Evolutionary conservation across 2,329 filamentous ascomycete species (phyloP), one percentile per base, ranked within the genome.

Genomic region (Magnaporthiopsis poae): DNA sequence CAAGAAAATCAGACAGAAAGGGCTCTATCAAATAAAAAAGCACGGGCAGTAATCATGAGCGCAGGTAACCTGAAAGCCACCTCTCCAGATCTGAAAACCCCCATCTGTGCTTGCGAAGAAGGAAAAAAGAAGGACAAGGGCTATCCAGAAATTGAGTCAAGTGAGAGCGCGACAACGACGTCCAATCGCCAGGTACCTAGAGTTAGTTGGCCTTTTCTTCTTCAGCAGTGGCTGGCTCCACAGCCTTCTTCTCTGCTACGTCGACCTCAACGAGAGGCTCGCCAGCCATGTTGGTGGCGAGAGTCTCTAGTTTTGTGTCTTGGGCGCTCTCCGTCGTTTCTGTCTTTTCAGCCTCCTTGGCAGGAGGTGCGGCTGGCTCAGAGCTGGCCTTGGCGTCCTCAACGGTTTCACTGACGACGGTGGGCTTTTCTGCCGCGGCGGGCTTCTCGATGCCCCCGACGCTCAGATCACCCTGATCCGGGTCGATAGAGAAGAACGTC

Each of bases 401-500:
- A 21, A 56, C 63, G 66, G 21, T 61, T 70, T 69, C 8, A 35
- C 31, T 61, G 7, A 27, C 5, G 27, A 27, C 2, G 60, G 31
- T 12, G 31, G 9, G n/a, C 63, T 64, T 35, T 4, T 25, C 63
- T 29, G 25, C 46, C 25, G 29, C 18, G 11, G 18, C 61, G 63
- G 68, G 39, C 31, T 66, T 68, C 31, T 64, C 60, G 0, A 13
- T 27, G 63, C 67, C 68, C n/a, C 70, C 75, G 29, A 81, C 74
- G 9, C 78, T 75, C 66, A 85, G 71, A 9, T 77, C 75, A 36
- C 82, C 80, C 69, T 82, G 78, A 31, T 85, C 79, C 11, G 80
- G 76, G 61, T 83, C 81, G 66, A 87, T 81, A 65, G 81, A 82
- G 75, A 80, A 87, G 46, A 84, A 70, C 0, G 80, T 83, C 56